Evolutionary conservation across 352 stramenopile species (phyloP).

Genomic region (Vaucheria bursata): DNA sequence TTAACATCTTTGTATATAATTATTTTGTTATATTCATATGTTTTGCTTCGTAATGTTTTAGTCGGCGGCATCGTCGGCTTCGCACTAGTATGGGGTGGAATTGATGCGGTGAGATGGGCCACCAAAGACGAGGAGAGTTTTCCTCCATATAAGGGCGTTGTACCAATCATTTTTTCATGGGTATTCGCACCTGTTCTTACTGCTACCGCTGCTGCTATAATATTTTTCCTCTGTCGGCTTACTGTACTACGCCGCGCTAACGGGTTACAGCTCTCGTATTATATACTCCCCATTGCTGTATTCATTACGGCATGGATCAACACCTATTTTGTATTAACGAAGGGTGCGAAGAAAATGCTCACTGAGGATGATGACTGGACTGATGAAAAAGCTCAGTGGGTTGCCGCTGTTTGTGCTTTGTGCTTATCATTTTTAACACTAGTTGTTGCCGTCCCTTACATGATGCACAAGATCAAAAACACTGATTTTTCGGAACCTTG

Average conservation of each 20-base stretch:
- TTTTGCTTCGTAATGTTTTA: slow-evolving; percentile 3
- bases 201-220: slow-evolving; percentile 52
- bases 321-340: slow-evolving; percentile 55
- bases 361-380: background rate
- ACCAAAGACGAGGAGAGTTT: slow-evolving; percentile 28
- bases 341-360: slow-evolving; percentile 21
- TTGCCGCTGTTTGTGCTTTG: slow-evolving; percentile 6
- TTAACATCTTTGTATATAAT: background rate
- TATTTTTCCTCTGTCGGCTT: slow-evolving; percentile 62
- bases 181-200: slow-evolving; percentile 57
- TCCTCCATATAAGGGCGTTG: slow-evolving; percentile 47
- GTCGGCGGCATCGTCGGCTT: slow-evolving; percentile 58
- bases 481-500: background rate
- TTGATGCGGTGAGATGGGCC: slow-evolving; percentile 53
- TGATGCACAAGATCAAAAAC: background rate
- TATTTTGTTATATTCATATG: background rate
- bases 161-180: slow-evolving; percentile 66
- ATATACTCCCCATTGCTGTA: slow-evolving; percentile 54
- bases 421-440: background rate
- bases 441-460: background rate
- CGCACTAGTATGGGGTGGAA: slow-evolving; percentile 53
- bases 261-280: slow-evolving; percentile 49
- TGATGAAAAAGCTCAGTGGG: slow-evolving; percentile 9
- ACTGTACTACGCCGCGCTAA: slow-evolving; percentile 52
- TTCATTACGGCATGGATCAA: slow-evolving; percentile 54